phyloP scores from a whole-genome alignment of 352 stramenopile species.

The Thraustotheca clavata region DNA sequence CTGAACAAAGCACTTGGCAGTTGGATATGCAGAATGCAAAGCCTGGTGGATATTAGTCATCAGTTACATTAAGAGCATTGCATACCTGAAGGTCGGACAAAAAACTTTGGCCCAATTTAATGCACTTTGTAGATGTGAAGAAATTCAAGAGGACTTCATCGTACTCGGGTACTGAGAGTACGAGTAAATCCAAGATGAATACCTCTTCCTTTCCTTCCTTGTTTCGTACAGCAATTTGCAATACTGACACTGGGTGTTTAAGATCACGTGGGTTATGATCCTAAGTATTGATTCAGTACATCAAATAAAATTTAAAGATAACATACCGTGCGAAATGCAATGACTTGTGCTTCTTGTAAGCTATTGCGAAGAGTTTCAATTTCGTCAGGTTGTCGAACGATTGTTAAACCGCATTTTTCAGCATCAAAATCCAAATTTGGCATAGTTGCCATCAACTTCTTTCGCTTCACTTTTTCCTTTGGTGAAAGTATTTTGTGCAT shows the following conservation, averaged over 20 bases:
- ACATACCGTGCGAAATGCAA: constrained; percentile 62
- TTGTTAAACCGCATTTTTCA: too few relatives aligned
- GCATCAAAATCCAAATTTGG: not conserved
- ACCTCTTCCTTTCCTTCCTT: constrained; percentile 43
- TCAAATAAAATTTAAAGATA: not conserved
- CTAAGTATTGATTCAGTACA: constrained; percentile 33
- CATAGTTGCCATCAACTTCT: not conserved
- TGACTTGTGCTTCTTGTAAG: constrained; percentile 36
- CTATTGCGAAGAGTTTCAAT: too few relatives aligned
- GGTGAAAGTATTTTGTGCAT: not conserved
- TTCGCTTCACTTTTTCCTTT: not conserved
- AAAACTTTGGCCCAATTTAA: constrained; percentile 66
- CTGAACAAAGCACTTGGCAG: constrained; percentile 56
- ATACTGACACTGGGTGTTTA: constrained; percentile 21
- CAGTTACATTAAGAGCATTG: not conserved
- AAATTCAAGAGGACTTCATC: constrained; percentile 43
- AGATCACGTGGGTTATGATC: constrained; percentile 37
- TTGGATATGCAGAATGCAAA: constrained; percentile 46
- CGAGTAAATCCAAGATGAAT: constrained; percentile 64
- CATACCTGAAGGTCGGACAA: constrained; percentile 47
- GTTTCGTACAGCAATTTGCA: constrained; percentile 60
- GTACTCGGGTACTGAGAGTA: constrained; percentile 45
- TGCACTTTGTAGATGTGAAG: constrained; percentile 50
- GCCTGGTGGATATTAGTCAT: constrained; percentile 25
- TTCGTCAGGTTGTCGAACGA: too few relatives aligned